Conservation (phyloP, 306 rosid species). For the Adenanthera pavonina region DNA sequence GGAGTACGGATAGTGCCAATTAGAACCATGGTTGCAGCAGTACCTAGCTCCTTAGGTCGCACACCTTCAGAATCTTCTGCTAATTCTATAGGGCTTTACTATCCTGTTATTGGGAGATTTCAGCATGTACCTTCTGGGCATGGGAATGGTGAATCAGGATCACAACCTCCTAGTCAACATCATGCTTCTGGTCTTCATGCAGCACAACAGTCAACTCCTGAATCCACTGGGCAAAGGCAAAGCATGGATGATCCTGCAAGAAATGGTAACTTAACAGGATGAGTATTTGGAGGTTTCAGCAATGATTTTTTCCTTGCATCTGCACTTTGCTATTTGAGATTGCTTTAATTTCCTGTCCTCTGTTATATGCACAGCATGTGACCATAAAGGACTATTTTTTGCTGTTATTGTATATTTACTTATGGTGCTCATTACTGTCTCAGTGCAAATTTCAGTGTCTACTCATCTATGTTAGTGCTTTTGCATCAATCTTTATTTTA, state of each 20-base stretch:
- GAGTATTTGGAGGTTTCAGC: slow-evolving; percentile 23
- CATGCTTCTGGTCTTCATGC: slow-evolving; percentile 26
- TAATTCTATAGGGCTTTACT: slow-evolving; percentile 77
- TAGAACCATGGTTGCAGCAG: slow-evolving; percentile 87
- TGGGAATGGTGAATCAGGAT: slow-evolving; percentile 60
- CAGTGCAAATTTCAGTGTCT: slow-evolving; percentile 17
- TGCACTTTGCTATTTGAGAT: slow-evolving; percentile 33
- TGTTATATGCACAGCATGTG: slow-evolving; percentile 22
- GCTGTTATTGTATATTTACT: neutral
- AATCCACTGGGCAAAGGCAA: slow-evolving; percentile 55
- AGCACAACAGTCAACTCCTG: slow-evolving; percentile 49
- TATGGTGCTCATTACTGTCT: neutral
- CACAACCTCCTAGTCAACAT: slow-evolving; percentile 65
- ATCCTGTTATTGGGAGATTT: slow-evolving; percentile 87
- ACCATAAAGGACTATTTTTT: slow-evolving; percentile 22
- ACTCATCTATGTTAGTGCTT: neutral
- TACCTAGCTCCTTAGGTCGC: slow-evolving; percentile 71
- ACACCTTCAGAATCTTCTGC: slow-evolving; percentile 73
- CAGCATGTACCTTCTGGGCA: slow-evolving; percentile 69
- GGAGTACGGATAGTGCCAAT: slow-evolving; percentile 84
- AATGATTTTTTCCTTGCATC: slow-evolving; percentile 24
- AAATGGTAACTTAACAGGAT: slow-evolving; percentile 64
- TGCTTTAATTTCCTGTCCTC: neutral
- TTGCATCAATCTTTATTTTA: neutral
- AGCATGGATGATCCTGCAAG: slow-evolving; percentile 59